These are phyloP conservation scores for Cylindrodendrum hubeiense DNA, from an alignment of 2,329 filamentous ascomycete species.

Conservation along the genomic window DNA sequence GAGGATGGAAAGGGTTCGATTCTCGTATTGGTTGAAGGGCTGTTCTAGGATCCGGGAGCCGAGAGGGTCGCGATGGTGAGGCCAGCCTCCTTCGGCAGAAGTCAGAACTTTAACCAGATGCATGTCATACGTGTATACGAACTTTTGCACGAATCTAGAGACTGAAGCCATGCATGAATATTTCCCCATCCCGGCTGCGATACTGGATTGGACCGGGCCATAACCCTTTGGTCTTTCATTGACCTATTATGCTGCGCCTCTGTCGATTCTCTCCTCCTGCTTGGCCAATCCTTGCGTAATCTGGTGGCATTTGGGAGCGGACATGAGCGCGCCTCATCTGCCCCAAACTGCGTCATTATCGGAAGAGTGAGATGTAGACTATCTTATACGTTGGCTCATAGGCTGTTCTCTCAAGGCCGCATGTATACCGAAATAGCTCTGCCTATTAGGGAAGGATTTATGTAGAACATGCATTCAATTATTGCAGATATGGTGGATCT, in stretches of 20 bases:
- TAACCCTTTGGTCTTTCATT: background rate
- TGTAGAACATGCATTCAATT: background rate
- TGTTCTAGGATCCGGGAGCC: constrained; percentile 26
- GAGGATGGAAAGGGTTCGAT: constrained; percentile 13
- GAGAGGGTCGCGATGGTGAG: background rate
- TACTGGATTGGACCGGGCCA: background rate
- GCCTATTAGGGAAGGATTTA: background rate
- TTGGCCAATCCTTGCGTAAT: background rate
- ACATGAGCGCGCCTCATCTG: background rate
- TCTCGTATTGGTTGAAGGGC: constrained; percentile 21
- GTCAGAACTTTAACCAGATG: constrained; percentile 6
- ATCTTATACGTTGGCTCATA: background rate
- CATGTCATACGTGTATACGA: constrained; percentile 15
- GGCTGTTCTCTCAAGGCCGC: background rate
- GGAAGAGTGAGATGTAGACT: background rate
- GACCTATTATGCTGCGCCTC: background rate
- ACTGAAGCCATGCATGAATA: constrained; percentile 22
- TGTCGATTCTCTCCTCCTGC: background rate
- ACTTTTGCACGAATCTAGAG: constrained; percentile 8
- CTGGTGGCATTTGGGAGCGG: background rate
- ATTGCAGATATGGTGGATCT: constrained; percentile 24
- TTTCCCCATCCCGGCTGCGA: constrained; percentile 7
- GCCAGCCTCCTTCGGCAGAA: constrained; percentile 3
- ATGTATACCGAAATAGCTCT: background rate
- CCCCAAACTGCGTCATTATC: constrained; percentile 5